These are phyloP conservation scores for Tuber magnatum DNA, from an alignment of 495 filamentous ascomycete genomes.

Conservation along the genomic window DNA sequence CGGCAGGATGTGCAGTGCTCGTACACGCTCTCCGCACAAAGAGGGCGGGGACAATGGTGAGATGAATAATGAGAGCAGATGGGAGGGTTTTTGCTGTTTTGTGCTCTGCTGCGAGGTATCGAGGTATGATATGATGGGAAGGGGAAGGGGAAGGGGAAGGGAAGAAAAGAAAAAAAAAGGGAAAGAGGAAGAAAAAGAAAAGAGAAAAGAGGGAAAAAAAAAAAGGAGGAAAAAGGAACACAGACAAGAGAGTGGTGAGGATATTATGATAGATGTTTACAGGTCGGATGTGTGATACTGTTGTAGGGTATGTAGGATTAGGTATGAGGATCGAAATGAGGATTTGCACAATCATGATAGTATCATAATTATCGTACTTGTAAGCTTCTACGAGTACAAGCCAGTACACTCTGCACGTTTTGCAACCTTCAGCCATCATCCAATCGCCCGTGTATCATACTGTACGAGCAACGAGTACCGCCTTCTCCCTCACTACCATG, in stretches of 20 bases:
- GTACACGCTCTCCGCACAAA: not conserved
- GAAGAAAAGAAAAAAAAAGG: not conserved
- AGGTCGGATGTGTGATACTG: not conserved
- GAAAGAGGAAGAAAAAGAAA: not conserved
- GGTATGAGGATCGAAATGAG: conserved; percentile 1
- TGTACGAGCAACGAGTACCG: no score
- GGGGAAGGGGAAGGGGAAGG: not conserved
- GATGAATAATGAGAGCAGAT: not conserved
- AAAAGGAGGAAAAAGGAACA: not conserved
- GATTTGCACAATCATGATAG: not conserved
- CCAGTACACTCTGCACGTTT: not conserved
- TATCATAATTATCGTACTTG: not conserved
- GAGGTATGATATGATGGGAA: not conserved
- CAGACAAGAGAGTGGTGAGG: not conserved
- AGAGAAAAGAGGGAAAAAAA: not conserved
- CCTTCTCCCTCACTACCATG: not conserved
- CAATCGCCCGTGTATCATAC: not conserved
- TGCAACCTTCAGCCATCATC: not conserved
- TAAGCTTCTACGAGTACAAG: not conserved
- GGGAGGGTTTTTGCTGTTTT: not conserved
- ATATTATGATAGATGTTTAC: not conserved
- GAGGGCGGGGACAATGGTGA: not conserved
- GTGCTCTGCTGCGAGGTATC: not conserved
- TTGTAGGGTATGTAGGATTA: not conserved
- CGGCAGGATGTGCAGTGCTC: not conserved